phyloP scores from a whole-genome alignment of 192 early-diverging fungal species.

The Spizellomyces punctatus region DNA sequence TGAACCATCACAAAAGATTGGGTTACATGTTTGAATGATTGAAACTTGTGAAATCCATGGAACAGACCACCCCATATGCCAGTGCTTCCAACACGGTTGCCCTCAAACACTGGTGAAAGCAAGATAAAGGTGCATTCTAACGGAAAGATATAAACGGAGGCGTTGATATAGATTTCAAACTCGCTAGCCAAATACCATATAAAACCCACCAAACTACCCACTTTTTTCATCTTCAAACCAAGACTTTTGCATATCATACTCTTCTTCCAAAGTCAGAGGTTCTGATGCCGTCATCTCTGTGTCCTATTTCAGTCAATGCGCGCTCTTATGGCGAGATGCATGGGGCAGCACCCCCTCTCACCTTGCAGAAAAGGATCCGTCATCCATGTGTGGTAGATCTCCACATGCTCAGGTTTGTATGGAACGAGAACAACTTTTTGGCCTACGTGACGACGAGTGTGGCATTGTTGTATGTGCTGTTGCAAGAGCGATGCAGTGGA shows the following conservation, averaged over 20 bases:
- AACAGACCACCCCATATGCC: slow-evolving; percentile 14
- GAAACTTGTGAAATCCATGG: neutral
- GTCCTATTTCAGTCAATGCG: neutral
- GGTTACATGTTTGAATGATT: slow-evolving; percentile 5
- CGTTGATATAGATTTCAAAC: too few species aligned
- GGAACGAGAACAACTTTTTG: slow-evolving; percentile 74
- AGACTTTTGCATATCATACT: slow-evolving; percentile 90
- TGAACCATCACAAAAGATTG: slow-evolving; percentile 30
- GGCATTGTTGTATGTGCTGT: neutral
- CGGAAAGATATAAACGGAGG: neutral
- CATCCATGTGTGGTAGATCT: slow-evolving; percentile 95
- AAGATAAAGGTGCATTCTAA: slow-evolving; percentile 48
- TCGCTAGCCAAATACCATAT: too few species aligned
- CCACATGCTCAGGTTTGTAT: slow-evolving; percentile 84
- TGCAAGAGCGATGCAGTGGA: neutral
- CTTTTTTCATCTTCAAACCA: slow-evolving; percentile 86
- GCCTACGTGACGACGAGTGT: slow-evolving; percentile 26
- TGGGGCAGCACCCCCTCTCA: slow-evolving; percentile 16
- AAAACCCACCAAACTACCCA: slow-evolving; percentile 31
- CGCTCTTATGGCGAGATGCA: neutral
- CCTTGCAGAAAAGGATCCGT: slow-evolving; percentile 82
- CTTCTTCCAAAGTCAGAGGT: slow-evolving; percentile 88
- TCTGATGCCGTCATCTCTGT: slow-evolving; percentile 95
- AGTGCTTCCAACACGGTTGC: slow-evolving; percentile 26
- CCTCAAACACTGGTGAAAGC: slow-evolving; percentile 11